Evolutionary conservation across 2,329 filamentous ascomycete genomes (phyloP), one percentile per base, ranked within the genome.

Genomic region (Ceratocystis diversiconidia): DNA sequence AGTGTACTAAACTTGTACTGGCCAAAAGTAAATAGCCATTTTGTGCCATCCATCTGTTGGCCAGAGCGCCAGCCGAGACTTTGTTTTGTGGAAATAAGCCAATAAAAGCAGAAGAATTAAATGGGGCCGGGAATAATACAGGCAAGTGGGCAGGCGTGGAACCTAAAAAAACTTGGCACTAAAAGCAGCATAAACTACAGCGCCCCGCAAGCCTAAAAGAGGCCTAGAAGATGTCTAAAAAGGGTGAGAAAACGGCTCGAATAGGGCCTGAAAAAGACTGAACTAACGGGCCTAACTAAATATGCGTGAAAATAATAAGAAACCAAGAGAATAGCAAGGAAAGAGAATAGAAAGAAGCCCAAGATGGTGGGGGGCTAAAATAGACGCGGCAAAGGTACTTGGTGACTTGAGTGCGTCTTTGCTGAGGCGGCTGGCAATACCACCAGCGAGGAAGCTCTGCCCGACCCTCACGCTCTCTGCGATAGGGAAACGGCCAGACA

Each of bases 21-120:
- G 32, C 19, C 62, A 64, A 64, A 64, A 64, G 50, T 64, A 64
- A 32, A 2, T 1, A 44, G 17, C 2, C 62, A 64, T 15, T 59
- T 22, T 25, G 4, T 7, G 50, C 22, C 50, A 50, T 64, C 41
- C 59, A 61, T 4, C 25, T 57, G 10, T 5, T 57, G 52, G 22
- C 52, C 52, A 22, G 15, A 57, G 52, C 52, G 52, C 15, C 25
- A 32, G 17, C 25, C 52, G 25, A 57, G 30, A 57, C 52, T 22
- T 28, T 30, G 59, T 6, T 19, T 1, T 28, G 28, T 19, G 55
- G 7, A 17, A 60, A 10, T 28, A 32, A 36, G 19, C 17, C 32
- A 36, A 36, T 36, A 36, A 36, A 36, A 36, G 10, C 10, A 7
- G 41, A 50, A 6, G 12, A 48, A n/a, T 28, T 5, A 41, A 62